These are phyloP conservation scores for Ceratocystis colombiana DNA, from an alignment of 2,329 filamentous ascomycete species.

Conservation along the genomic window DNA sequence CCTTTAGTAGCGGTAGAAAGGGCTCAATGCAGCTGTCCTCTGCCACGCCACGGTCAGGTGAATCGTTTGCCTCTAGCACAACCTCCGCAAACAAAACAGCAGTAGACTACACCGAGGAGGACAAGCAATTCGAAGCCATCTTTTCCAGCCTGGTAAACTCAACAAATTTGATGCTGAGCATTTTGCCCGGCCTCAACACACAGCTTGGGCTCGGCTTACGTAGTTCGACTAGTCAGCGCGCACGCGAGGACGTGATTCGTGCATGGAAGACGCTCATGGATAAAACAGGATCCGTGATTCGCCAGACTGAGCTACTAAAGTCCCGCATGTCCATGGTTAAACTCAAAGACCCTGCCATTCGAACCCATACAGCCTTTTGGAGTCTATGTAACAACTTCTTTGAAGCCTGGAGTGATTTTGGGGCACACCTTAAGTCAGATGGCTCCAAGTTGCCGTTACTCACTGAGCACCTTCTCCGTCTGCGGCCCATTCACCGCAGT, in stretches of 20 bases:
- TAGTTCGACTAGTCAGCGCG: conserved; percentile 50
- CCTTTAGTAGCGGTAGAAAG: conserved; percentile 32
- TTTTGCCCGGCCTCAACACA: conserved; percentile 57
- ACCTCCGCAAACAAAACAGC: conserved; percentile 41
- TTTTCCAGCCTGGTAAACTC: conserved; percentile 66
- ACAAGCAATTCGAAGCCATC: conserved; percentile 70
- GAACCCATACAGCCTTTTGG: conserved; percentile 54
- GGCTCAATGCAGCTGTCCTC: conserved; percentile 43
- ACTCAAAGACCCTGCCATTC: conserved; percentile 69
- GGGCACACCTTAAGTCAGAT: conserved; percentile 46
- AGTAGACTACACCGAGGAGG: conserved; percentile 62
- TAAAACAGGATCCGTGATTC: conserved; percentile 59
- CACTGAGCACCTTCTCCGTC: conserved; percentile 58
- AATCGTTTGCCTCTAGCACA: conserved; percentile 58
- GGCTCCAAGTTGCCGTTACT: conserved; percentile 44
- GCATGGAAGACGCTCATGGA: conserved; percentile 62
- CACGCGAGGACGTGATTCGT: conserved; percentile 47
- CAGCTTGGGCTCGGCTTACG: conserved; percentile 57
- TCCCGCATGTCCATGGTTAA: conserved; percentile 67
- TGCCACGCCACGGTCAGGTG: conserved; percentile 70
- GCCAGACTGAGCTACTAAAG: conserved; percentile 64
- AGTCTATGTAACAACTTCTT: conserved; percentile 66
- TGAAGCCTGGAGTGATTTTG: conserved; percentile 58
- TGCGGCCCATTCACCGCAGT: conserved; percentile 71
- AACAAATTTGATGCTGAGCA: conserved; percentile 61